These are phyloP conservation scores for Xylaria sp. DNA, from an alignment of 2,329 filamentous ascomycete genomes.

Conservation along the genomic window DNA sequence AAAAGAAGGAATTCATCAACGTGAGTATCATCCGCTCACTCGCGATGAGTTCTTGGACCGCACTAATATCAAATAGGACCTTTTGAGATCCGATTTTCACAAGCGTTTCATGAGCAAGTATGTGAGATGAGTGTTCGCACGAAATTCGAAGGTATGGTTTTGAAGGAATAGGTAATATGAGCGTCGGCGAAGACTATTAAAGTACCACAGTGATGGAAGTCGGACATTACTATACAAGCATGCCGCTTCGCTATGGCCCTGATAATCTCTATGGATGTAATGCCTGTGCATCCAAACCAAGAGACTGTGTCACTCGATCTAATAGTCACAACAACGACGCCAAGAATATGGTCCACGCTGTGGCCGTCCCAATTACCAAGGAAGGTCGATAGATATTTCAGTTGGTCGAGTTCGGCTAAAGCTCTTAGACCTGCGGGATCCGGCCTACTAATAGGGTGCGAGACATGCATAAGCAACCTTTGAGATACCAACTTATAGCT, in stretches of 20 bases:
- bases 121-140: conserved; percentile 51
- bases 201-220: background rate
- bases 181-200: background rate
- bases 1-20: conserved; percentile 96
- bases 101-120: conserved; percentile 90
- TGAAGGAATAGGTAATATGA: background rate
- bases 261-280: conserved; percentile 40
- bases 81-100: conserved; percentile 95
- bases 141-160: background rate
- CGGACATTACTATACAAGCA: conserved; percentile 7
- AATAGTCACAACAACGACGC: conserved; percentile 30
- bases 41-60: background rate
- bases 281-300: conserved; percentile 37
- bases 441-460: no score
- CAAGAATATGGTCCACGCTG: no score
- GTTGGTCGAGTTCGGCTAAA: no score
- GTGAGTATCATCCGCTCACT: conserved; percentile 55
- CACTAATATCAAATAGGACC: conserved; percentile 61
- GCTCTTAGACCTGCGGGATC: no score
- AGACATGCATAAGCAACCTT: no score
- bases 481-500: no score
- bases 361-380: no score
- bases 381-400: no score
- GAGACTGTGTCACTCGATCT: conserved; percentile 37
- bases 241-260: conserved; percentile 30